Evolutionary conservation across 2,329 filamentous ascomycete species (phyloP).

Genomic region (Drechslerella stenobrocha): DNA sequence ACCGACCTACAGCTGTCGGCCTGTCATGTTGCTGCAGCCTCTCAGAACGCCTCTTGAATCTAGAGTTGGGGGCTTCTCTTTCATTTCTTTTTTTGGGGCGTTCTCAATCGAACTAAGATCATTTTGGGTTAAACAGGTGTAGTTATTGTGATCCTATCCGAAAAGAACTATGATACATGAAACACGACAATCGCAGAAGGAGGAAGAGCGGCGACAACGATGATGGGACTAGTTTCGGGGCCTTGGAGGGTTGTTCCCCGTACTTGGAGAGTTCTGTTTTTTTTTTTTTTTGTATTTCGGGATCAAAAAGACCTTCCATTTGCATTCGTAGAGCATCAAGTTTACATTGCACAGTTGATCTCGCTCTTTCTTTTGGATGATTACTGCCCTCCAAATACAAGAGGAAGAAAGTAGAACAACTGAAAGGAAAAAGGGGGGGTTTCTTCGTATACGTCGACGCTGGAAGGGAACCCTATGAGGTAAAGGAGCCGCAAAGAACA

Average conservation of each 20-base stretch:
- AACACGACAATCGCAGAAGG: constrained; percentile 1
- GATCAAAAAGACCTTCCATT: constrained; percentile 26
- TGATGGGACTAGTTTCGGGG: constrained; percentile 9
- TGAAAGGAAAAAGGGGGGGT: constrained; percentile 28
- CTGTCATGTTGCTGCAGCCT: too few species aligned
- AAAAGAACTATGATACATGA: constrained; percentile 33
- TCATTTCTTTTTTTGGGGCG: neutral
- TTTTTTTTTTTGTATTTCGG: constrained; percentile 2
- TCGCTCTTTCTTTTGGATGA: constrained; percentile 30
- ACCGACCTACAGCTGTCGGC: too few species aligned
- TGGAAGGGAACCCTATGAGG: constrained; percentile 44
- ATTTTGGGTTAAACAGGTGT: constrained; percentile 13
- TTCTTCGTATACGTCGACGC: constrained; percentile 49
- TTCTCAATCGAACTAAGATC: neutral
- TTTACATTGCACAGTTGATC: constrained; percentile 44
- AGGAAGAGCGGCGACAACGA: constrained; percentile 7
- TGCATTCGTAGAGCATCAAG: constrained; percentile 45
- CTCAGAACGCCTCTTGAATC: too few species aligned
- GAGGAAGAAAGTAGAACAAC: constrained; percentile 16
- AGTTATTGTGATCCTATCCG: constrained; percentile 10
- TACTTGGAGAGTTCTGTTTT: neutral
- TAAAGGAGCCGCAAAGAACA: constrained; percentile 20
- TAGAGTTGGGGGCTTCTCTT: neutral
- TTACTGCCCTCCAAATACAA: constrained; percentile 28
- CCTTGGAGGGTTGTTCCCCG: constrained; percentile 1